phyloP scores from a whole-genome alignment of 805 yeast genomes.

The Debaryomyces prosopidis region DNA sequence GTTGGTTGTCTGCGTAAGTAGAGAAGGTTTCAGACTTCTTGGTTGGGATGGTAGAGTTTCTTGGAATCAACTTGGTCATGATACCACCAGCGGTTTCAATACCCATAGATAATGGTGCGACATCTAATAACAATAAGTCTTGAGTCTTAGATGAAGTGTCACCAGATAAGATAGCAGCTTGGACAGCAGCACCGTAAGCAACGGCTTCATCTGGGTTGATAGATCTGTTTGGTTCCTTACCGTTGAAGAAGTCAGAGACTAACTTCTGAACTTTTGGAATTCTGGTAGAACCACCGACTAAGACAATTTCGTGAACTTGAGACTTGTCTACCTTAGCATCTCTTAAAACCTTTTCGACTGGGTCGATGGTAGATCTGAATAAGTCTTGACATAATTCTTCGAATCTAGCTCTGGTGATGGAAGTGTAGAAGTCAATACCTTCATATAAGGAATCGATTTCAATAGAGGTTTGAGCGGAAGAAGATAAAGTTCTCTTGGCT shows the following conservation, averaged over 20 bases:
- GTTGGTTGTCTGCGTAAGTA: slow-evolving; percentile 97
- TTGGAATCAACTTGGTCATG: slow-evolving; percentile 96
- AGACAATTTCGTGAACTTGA: slow-evolving; percentile 85
- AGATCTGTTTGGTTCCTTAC: slow-evolving; percentile 95
- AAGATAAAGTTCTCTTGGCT: slow-evolving; percentile 97
- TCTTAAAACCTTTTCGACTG: slow-evolving; percentile 91
- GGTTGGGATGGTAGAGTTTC: slow-evolving; percentile 97
- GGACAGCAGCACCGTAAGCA: slow-evolving; percentile 99
- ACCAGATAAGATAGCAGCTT: slow-evolving; percentile 95
- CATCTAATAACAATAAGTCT: slow-evolving; percentile 91
- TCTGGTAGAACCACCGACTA: slow-evolving; percentile 98
- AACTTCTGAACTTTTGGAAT: slow-evolving; percentile 96
- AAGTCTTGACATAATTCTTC: slow-evolving; percentile 94
- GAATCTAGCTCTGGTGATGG: slow-evolving; percentile 95
- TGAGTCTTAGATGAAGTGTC: slow-evolving; percentile 95
- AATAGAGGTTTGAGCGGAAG: slow-evolving; percentile 87
- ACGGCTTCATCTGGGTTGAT: slow-evolving; percentile 99
- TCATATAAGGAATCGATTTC: slow-evolving; percentile 94
- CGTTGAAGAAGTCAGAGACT: slow-evolving; percentile 94
- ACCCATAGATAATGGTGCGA: slow-evolving; percentile 96
- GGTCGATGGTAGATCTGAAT: slow-evolving; percentile 91
- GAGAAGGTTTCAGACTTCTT: slow-evolving; percentile 97
- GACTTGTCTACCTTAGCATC: slow-evolving; percentile 91
- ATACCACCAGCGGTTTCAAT: slow-evolving; percentile 99
- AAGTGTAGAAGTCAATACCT: slow-evolving; percentile 95